Base-by-base conservation (phyloP, 1,139 yeast species). In the Sugiyamaella castrensis region DNA sequence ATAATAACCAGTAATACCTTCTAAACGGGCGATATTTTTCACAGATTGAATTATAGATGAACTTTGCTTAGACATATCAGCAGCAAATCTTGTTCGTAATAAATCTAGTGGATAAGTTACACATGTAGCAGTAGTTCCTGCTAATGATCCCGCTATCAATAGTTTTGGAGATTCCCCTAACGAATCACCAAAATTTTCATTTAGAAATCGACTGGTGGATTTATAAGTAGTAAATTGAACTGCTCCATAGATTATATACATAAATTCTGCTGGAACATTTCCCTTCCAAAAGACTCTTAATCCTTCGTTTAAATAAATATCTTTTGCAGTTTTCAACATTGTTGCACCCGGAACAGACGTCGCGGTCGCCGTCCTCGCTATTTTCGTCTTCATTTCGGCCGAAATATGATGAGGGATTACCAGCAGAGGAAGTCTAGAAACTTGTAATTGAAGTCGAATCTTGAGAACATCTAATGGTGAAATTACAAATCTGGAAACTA, bases 391-490 rank as follows among this genome's bases (percentile, higher is more conserved):
- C n/a, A n/a, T n/a, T n/a, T n/a, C n/a, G n/a, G n/a, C n/a, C n/a
- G n/a, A n/a, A n/a, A n/a, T n/a, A n/a, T n/a, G n/a, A n/a, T n/a
- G n/a, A 5, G 11, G 34, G 19, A 30, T 11, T 15, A 13, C 43
- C 43, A 12, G 33, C 16, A 42, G 9, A 2, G 42, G 47, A 26
- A 37, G 26, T 36, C 24, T 35, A 10, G 37, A 36, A 10, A 58
- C 61, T 53, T 71, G 80, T 2, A 92, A 71, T 62, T 92, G 98
- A 31, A 88, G 72, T 50, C 98, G 73, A 53, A 92, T 89, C 70
- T 92, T 92, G 43, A 92, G 66, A 4, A 92, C 87, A 63, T 92
- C 98, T 47, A 92, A 67, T 1, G 98, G 98, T 0, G 98, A 95
- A 0, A 92, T 84, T 24, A 84, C 72, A 48, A 82, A 80, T 48